Evolutionary conservation across 306 rosid species (phyloP).

Genomic region (Betula pendula): DNA sequence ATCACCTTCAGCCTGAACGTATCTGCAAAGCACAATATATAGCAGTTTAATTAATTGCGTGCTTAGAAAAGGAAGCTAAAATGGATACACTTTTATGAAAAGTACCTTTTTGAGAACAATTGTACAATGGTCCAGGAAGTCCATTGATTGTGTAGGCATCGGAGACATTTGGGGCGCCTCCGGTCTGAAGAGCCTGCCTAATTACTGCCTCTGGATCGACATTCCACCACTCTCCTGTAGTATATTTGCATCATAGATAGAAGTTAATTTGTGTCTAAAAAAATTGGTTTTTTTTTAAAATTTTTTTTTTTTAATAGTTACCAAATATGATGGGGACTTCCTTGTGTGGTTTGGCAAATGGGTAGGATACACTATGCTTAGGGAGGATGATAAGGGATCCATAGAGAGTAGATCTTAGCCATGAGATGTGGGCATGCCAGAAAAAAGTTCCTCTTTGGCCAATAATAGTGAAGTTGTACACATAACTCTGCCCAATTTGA

Average conservation of each 20-base stretch:
- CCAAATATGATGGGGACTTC: conserved; percentile 66
- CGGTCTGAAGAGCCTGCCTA: conserved; percentile 20
- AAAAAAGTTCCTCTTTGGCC: conserved; percentile 74
- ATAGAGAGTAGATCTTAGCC: conserved; percentile 67
- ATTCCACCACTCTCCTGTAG: conserved; percentile 13
- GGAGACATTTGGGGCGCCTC: conserved; percentile 24
- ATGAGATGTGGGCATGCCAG: conserved; percentile 73
- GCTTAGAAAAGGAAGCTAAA: too few species aligned
- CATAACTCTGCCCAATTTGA: conserved; percentile 51
- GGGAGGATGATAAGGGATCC: conserved; percentile 71
- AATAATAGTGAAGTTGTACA: conserved; percentile 65
- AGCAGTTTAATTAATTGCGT: too few species aligned
- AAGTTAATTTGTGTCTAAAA: background rate
- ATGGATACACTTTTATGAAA: too few species aligned
- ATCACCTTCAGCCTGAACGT: background rate
- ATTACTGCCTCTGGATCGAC: conserved; percentile 30
- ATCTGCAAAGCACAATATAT: background rate
- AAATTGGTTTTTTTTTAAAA: too few species aligned
- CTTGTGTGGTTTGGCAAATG: conserved; percentile 54
- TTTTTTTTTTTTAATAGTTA: conserved; percentile 8
- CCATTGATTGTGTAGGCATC: conserved; percentile 24
- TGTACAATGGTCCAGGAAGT: conserved; percentile 16
- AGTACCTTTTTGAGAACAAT: conserved; percentile 20
- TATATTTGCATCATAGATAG: background rate
- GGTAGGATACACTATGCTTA: conserved; percentile 47